Percentiles rank a stretch among this genome's conserved stretches.
phyloP scores from a whole-genome alignment of 2,329 filamentous ascomycete genomes.

The Cladosporium halotolerans region DNA sequence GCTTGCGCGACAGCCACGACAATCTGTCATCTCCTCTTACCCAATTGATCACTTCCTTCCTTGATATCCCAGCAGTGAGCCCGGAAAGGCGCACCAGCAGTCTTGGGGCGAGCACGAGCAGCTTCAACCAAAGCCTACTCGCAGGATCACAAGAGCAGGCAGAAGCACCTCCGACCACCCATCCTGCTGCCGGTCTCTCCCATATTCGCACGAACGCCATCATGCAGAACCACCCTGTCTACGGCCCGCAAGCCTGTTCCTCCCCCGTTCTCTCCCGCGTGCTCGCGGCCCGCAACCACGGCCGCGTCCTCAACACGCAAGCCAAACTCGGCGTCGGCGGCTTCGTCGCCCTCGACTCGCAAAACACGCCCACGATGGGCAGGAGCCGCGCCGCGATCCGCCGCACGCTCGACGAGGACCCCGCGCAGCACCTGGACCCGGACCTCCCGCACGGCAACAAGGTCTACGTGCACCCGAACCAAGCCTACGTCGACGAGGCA shows the following conservation, averaged over 20 bases:
- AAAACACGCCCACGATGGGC: constrained; percentile 33
- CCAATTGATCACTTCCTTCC: constrained; percentile 47
- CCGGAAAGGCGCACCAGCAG: constrained; percentile 32
- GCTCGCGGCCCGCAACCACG: constrained; percentile 41
- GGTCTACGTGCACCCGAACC: constrained; percentile 44
- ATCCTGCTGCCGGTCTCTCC: constrained; percentile 59
- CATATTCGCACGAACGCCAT: constrained; percentile 52
- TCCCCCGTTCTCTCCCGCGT: constrained; percentile 54
- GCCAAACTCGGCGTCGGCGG: constrained; percentile 41
- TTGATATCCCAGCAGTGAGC: constrained; percentile 47
- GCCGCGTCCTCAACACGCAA: constrained; percentile 27
- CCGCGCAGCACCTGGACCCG: constrained; percentile 34
- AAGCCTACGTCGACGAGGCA: constrained; percentile 40
- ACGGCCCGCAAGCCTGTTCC: constrained; percentile 51
- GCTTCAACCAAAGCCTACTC: constrained; percentile 1
- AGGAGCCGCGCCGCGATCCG: constrained; percentile 26
- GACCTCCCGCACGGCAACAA: constrained; percentile 47
- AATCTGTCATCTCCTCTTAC: constrained; percentile 48
- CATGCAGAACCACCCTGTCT: constrained; percentile 54
- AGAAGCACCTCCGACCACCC: constrained; percentile 52
- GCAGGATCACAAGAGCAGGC: constrained; percentile 18
- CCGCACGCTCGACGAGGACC: constrained; percentile 17
- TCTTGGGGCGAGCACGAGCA: background rate
- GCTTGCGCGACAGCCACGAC: constrained; percentile 41
- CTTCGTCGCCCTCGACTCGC: constrained; percentile 35